Evolutionary conservation across 2,329 filamentous ascomycete genomes (phyloP).

Genomic region (Macrophomina tecta): DNA sequence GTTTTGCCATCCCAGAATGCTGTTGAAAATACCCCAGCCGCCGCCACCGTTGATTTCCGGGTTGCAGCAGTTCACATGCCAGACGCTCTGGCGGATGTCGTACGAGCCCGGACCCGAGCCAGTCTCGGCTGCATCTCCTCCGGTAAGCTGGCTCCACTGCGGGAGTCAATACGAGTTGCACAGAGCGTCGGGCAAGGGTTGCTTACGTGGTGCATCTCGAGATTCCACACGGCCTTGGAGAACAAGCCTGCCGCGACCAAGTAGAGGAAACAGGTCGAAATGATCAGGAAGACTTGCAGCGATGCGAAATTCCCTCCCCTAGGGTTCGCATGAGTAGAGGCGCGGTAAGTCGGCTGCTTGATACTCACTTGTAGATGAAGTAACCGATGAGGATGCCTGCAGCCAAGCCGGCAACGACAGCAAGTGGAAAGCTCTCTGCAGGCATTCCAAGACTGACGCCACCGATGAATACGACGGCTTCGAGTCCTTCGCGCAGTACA

Average conservation of each 20-base stretch:
- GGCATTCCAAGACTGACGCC: conserved; percentile 80
- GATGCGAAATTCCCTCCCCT: conserved; percentile 68
- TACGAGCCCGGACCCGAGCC: conserved; percentile 76
- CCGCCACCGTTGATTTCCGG: conserved; percentile 73
- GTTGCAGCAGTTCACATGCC: conserved; percentile 87
- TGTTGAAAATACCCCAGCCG: conserved; percentile 88
- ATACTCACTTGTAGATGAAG: conserved; percentile 75
- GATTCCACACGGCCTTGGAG: conserved; percentile 75
- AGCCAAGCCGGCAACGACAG: conserved; percentile 73
- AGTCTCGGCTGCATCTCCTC: conserved; percentile 67
- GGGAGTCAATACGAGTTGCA: conserved; percentile 5
- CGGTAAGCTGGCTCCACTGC: conserved; percentile 69
- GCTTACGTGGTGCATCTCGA: conserved; percentile 65
- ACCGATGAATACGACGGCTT: conserved; percentile 84
- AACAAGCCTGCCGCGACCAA: conserved; percentile 84
- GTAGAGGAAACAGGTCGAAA: conserved; percentile 83
- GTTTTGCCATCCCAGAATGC: conserved; percentile 86
- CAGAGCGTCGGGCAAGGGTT: conserved; percentile 8
- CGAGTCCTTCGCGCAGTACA: conserved; percentile 83
- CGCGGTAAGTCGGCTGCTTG: too few species aligned
- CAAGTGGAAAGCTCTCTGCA: conserved; percentile 76
- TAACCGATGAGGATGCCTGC: conserved; percentile 73
- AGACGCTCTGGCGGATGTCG: conserved; percentile 77
- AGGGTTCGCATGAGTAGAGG: not conserved
- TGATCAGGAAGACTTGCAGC: conserved; percentile 78